phyloP scores from a whole-genome alignment of 1,284 basidiomycete genomes.

The Rhodotorula mucilaginosa region DNA sequence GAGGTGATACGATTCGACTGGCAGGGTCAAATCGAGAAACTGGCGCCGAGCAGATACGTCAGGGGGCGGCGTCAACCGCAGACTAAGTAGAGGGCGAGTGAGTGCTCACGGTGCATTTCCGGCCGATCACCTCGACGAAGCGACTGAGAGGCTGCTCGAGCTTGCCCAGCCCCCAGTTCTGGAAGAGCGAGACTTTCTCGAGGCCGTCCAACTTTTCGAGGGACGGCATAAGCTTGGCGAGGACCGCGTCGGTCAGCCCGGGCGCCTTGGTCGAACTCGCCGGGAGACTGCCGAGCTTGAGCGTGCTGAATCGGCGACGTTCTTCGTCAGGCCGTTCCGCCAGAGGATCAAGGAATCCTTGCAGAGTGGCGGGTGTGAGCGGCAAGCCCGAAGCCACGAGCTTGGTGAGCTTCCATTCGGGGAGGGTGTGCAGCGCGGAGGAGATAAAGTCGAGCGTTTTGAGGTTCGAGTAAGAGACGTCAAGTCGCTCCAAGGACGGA shows the following conservation, averaged over 20 bases:
- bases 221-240: conserved; percentile 33
- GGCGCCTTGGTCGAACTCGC: conserved; percentile 27
- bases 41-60: not conserved
- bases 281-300: conserved; percentile 40
- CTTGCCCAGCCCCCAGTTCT: conserved; percentile 27
- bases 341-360: conserved; percentile 39
- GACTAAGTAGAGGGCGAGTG: not conserved
- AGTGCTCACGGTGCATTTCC: conserved; percentile 19
- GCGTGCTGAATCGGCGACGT: conserved; percentile 21
- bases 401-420: conserved; percentile 36
- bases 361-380: conserved; percentile 37
- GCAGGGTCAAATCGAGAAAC: conserved; percentile 33
- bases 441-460: conserved; percentile 42
- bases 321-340: conserved; percentile 9
- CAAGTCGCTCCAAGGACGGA: conserved; percentile 37
- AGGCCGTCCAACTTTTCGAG: conserved; percentile 37
- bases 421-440: conserved; percentile 26
- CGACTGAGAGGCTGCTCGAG: conserved; percentile 18
- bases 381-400: conserved; percentile 42
- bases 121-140: conserved; percentile 28
- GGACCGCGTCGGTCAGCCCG: conserved; percentile 32
- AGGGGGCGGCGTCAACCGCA: not conserved
- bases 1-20: conserved; percentile 31
- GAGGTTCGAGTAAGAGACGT: conserved; percentile 42
- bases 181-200: conserved; percentile 34